Percentiles rank a stretch among this genome's conserved stretches.
These are phyloP conservation scores for Peronospora destructor DNA, from an alignment of 352 stramenopile genomes.

Conservation along the genomic window DNA sequence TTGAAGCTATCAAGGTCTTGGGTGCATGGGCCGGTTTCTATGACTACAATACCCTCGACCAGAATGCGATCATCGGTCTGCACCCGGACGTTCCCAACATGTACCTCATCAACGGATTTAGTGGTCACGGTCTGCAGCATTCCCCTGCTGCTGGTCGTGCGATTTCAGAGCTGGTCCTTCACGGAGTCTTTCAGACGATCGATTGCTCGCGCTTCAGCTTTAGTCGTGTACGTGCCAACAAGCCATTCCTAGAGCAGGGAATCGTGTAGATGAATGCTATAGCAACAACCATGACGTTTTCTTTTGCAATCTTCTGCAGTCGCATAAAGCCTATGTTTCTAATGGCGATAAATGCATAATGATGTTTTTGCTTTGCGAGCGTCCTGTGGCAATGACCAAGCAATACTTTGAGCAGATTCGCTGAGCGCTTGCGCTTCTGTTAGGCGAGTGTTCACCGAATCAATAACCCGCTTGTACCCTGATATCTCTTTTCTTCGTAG, in stretches of 20 bases:
- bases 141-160: conserved; percentile 66
- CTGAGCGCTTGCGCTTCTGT: conserved; percentile 40
- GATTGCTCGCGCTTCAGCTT: conserved; percentile 67
- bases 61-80: conserved; percentile 79
- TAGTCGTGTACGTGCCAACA: conserved; percentile 59
- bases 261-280: conserved; percentile 48
- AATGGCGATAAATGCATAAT: conserved; percentile 64
- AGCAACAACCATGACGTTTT: conserved; percentile 8
- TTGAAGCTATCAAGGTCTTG: conserved; percentile 77
- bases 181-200: conserved; percentile 68
- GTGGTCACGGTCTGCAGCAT: conserved; percentile 75
- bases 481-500: conserved; percentile 45
- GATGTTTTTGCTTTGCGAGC: conserved; percentile 33
- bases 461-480: conserved; percentile 62
- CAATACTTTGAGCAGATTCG: conserved; percentile 23
- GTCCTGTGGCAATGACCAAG: conserved; percentile 24
- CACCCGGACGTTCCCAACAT: conserved; percentile 78
- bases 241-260: conserved; percentile 64
- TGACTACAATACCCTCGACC: conserved; percentile 85
- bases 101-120: conserved; percentile 82
- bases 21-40: conserved; percentile 79
- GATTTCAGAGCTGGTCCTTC: conserved; percentile 65
- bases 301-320: not conserved
- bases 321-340: conserved; percentile 2
- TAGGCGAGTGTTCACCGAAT: conserved; percentile 52